Percentiles rank a stretch among this genome's conserved stretches.
Conservation (phyloP, 768 basidiomycete genomes). For the Paxillus ammoniavirescens region DNA sequence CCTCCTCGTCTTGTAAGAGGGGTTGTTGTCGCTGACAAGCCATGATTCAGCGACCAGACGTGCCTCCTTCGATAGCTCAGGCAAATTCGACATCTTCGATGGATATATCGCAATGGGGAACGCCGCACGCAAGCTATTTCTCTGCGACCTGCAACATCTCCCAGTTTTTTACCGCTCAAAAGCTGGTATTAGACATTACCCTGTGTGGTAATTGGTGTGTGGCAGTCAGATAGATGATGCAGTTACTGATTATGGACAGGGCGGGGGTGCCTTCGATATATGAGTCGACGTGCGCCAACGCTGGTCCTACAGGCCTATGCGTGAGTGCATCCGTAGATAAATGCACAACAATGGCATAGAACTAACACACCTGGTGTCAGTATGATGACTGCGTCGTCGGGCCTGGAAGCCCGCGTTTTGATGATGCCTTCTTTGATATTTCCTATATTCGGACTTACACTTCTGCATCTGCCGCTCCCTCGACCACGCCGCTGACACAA, state of each 20-base stretch:
- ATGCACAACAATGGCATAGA: not conserved
- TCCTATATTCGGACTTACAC: conserved; percentile 64
- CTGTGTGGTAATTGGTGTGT: conserved; percentile 51
- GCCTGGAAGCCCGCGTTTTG: conserved; percentile 52
- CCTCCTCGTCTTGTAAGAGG: not conserved
- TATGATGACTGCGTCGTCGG: conserved; percentile 58
- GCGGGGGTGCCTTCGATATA: conserved; percentile 49
- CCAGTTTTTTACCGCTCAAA: conserved; percentile 45
- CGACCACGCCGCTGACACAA: not conserved
- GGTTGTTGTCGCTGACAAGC: conserved; percentile 15
- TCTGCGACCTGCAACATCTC: conserved; percentile 42
- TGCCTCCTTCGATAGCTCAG: conserved; percentile 36
- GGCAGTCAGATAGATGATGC: not conserved
- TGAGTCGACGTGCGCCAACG: conserved; percentile 38
- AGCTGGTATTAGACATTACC: conserved; percentile 53
- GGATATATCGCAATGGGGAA: conserved; percentile 42
- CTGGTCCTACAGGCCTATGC: conserved; percentile 40
- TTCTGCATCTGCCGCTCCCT: conserved; percentile 14
- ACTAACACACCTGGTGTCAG: conserved; percentile 17
- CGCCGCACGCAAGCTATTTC: conserved; percentile 44
- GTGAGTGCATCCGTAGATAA: conserved; percentile 26
- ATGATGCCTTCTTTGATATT: conserved; percentile 66
- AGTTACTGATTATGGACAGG: conserved; percentile 30
- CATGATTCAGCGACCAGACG: conserved; percentile 30
- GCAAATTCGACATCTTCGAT: conserved; percentile 33